These are phyloP conservation scores for Neonectria magnoliae DNA, from an alignment of 2,329 filamentous ascomycete species.

Conservation along the genomic window DNA sequence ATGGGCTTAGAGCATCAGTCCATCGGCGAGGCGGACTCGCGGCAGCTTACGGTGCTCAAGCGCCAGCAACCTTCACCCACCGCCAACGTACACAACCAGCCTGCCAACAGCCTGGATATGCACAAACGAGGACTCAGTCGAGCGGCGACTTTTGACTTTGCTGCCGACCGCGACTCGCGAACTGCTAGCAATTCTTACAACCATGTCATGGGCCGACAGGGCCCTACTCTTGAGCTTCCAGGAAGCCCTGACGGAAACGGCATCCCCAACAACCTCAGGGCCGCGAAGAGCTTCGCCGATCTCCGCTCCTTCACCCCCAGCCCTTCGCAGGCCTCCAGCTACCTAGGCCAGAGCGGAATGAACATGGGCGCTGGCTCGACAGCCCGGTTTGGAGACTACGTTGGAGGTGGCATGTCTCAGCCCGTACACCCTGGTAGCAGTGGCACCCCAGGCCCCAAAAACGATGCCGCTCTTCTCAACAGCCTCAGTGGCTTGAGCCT, in stretches of 20 bases:
- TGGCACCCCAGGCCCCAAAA: slow-evolving; percentile 52
- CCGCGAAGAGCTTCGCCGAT: slow-evolving; percentile 96
- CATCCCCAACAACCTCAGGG: slow-evolving; percentile 83
- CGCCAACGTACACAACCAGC: slow-evolving; percentile 65
- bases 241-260: slow-evolving; percentile 74
- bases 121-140: slow-evolving; percentile 88
- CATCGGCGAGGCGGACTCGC: slow-evolving; percentile 85
- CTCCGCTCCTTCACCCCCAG: slow-evolving; percentile 95
- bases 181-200: slow-evolving; percentile 73
- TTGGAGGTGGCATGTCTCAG: slow-evolving; percentile 49
- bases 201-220: slow-evolving; percentile 80
- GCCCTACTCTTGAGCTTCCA: slow-evolving; percentile 87
- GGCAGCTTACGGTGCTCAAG: slow-evolving; percentile 91
- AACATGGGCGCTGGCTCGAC: slow-evolving; percentile 57
- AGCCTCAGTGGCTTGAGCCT: slow-evolving; percentile 63
- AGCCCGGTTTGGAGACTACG: slow-evolving; percentile 59
- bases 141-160: slow-evolving; percentile 97
- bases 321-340: slow-evolving; percentile 86
- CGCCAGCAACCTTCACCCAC: slow-evolving; percentile 63
- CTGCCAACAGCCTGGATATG: slow-evolving; percentile 76
- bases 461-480: slow-evolving; percentile 55
- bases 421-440: slow-evolving; percentile 48
- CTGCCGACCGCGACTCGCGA: slow-evolving; percentile 77
- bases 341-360: slow-evolving; percentile 61
- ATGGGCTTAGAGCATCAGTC: slow-evolving; percentile 93